Evolutionary conservation across 1,284 basidiomycete genomes (phyloP).

Genomic region (Ceratobasidium papillatum): DNA sequence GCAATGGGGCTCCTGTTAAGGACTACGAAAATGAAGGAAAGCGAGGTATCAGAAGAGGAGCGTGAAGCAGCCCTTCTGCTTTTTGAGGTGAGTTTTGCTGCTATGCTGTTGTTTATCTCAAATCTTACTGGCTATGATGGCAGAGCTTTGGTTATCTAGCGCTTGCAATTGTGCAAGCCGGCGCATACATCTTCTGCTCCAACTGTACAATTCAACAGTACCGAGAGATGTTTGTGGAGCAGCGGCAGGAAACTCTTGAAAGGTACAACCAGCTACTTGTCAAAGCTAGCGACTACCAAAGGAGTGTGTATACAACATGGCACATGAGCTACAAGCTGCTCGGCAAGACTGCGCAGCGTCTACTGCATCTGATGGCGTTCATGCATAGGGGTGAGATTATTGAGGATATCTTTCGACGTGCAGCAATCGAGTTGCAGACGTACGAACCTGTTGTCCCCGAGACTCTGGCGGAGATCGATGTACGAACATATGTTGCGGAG

Average conservation of each 20-base stretch:
- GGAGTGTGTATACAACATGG: too few relatives aligned
- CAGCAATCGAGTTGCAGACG: neutral
- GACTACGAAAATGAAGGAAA: neutral
- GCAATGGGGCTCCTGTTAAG: neutral
- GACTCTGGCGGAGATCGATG: neutral
- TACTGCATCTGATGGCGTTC: neutral
- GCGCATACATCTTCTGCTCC: neutral
- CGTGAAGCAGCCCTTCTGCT: neutral
- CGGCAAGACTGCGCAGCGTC: neutral
- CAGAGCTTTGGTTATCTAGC: neutral
- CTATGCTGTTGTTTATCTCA: too few relatives aligned
- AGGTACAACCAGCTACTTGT: neutral
- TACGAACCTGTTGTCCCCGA: neutral
- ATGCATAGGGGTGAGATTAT: neutral
- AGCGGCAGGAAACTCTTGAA: neutral
- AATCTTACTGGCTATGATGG: too few relatives aligned
- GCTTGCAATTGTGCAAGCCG: constrained; percentile 6
- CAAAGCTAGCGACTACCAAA: neutral
- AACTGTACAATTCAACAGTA: neutral
- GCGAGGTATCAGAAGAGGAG: neutral
- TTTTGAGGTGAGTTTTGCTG: too few relatives aligned
- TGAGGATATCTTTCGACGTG: neutral
- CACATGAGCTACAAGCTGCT: constrained; percentile 3
- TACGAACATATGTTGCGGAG: neutral
- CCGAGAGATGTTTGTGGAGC: neutral